Base-by-base conservation (phyloP, 1,139 yeast genomes). In the Kurtzmaniella quercitrusa region DNA sequence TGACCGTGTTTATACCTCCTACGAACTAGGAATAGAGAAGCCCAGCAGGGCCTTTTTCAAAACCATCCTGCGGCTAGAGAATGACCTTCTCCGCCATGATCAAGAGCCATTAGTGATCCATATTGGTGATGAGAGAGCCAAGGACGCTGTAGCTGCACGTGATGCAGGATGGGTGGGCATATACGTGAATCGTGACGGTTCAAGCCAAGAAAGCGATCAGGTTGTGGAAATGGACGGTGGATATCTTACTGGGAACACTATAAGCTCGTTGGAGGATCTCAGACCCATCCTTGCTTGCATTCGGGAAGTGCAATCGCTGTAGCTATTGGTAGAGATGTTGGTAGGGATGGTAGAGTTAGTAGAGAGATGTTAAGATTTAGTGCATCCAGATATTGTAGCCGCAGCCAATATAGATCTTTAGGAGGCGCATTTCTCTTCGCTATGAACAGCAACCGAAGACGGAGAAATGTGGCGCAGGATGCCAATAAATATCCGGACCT, bases 111-210 rank as follows among this genome's bases (percentile, higher is more conserved):
- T 44, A 21, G 42, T 39, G 45, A 82, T 86, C 86, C 91, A 84
- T 55, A 65, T 82, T 37, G 91, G 91, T 0, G 90, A 84, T 56
- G 79, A 75, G 47, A 58, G 70, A 37, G 61, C 60, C 14, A 73
- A 77, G 42, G 91, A 84, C 54, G 67, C 77, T 46, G 52, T 67
- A 12, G 85, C 81, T 1, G 68, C 82, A 0, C 60, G 66, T 10
- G 59, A 62, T 24, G 71, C 84, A 1, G 90, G 89, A 0, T 77
- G 87, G 81, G 79, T 77, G 48, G 81, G 84, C 2, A 63, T 83
- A 1, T 62, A 78, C 27, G 48, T 81, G 10, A 84, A 81, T 54
- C 63, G 85, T 51, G 47, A 53, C 1, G 49, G 55, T 16, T 39
- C 43, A 2, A 62, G 16, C 21, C 16, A 11, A n/a, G 21, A 23